phyloP scores from a whole-genome alignment of 306 rosid genomes.

The Acacia confusa region DNA sequence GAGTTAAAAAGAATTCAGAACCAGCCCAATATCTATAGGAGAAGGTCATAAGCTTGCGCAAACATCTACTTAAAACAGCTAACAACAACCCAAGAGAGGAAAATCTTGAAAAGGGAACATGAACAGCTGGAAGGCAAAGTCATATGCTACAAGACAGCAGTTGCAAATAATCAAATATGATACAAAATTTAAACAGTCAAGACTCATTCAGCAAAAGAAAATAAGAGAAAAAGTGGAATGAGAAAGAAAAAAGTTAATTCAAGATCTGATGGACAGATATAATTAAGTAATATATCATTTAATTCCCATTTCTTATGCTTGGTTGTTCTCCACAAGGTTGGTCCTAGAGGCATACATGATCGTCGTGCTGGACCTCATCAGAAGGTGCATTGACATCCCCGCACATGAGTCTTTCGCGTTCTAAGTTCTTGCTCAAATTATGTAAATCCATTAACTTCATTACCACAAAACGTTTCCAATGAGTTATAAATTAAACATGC shows the following conservation, averaged over 20 bases:
- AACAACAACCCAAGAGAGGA: conserved; percentile 9
- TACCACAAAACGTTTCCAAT: too few species aligned
- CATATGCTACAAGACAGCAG: background rate
- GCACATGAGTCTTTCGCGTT: too few species aligned
- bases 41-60: background rate
- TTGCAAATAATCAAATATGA: background rate
- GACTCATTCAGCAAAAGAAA: background rate
- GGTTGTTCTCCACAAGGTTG: too few species aligned
- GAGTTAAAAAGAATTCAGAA: conserved; percentile 2
- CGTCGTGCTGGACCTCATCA: too few species aligned
- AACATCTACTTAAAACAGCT: background rate
- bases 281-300: too few species aligned
- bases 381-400: background rate
- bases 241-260: background rate
- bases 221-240: background rate
- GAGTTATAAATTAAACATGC: too few species aligned
- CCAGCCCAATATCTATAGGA: background rate
- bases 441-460: too few species aligned
- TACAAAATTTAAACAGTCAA: background rate
- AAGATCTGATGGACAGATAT: background rate
- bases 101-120: background rate
- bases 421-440: too few species aligned
- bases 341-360: too few species aligned
- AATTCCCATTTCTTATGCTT: too few species aligned
- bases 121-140: background rate